Percentiles rank a stretch among this genome's conserved stretches.
Evolutionary conservation across 352 stramenopile species (phyloP).

Genomic region (Hyaloperonospora brassicae): DNA sequence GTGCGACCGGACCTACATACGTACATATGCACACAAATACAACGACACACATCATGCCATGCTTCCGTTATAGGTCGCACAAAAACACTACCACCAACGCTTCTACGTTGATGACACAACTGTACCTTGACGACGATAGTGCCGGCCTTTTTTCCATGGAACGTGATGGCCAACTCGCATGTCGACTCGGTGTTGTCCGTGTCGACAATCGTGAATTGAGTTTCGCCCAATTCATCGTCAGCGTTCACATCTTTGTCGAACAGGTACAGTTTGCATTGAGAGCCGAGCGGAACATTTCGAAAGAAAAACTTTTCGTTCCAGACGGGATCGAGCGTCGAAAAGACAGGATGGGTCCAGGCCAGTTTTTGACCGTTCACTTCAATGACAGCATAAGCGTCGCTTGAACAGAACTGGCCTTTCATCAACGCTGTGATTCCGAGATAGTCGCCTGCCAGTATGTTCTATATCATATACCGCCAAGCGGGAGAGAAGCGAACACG

Average conservation of each 20-base stretch:
- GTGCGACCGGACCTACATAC: constrained; percentile 23
- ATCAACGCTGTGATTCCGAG: constrained; percentile 19
- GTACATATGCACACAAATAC: not conserved
- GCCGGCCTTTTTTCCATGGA: constrained; percentile 21
- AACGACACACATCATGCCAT: not conserved
- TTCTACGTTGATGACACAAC: too few species aligned
- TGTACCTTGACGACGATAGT: constrained; percentile 27
- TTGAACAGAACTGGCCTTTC: constrained; percentile 26
- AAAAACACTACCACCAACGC: constrained; percentile 9
- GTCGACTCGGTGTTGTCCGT: constrained; percentile 22
- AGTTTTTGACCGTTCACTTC: constrained; percentile 28
- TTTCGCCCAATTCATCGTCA: constrained; percentile 29
- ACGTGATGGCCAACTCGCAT: constrained; percentile 26
- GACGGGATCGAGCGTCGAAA: constrained; percentile 25
- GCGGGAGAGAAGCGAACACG: not conserved
- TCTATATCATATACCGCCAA: not conserved
- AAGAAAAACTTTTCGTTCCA: constrained; percentile 42
- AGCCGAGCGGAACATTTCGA: constrained; percentile 29
- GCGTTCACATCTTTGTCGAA: constrained; percentile 29
- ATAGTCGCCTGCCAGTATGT: constrained; percentile 28
- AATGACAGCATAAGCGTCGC: constrained; percentile 33
- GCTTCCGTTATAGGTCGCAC: not conserved
- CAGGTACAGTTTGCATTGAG: constrained; percentile 30
- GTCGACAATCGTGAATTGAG: constrained; percentile 25
- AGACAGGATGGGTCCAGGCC: constrained; percentile 32